A percentile compares a stretch with the other conserved stretches of the same genome.
Evolutionary conservation across 2,329 filamentous ascomycete species (phyloP).

Genomic region (Metarhizium anisopliae): DNA sequence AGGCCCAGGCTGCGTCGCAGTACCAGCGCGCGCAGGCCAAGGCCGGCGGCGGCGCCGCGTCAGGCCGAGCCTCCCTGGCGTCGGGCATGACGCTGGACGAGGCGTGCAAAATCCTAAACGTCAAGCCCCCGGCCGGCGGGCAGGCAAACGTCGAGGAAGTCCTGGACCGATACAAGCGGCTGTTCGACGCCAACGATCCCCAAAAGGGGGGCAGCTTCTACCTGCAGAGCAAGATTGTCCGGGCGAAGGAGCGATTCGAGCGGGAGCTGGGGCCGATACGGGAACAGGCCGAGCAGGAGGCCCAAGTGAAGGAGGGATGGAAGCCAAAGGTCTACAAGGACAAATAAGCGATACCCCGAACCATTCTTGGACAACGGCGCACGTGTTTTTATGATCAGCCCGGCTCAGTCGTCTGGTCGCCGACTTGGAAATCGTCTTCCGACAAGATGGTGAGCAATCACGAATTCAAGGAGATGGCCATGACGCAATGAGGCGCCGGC

Average conservation of each 20-base stretch:
- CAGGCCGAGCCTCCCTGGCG: constrained; percentile 44
- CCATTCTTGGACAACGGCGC: no score
- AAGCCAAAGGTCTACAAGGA: constrained; percentile 95
- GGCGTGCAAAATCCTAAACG: constrained; percentile 94
- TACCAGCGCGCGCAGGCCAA: constrained; percentile 69
- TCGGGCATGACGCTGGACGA: constrained; percentile 87
- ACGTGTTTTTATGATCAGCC: no score
- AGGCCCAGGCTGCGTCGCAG: constrained; percentile 79
- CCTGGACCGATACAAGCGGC: constrained; percentile 79
- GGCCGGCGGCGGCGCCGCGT: constrained; percentile 43
- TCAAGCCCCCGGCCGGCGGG: constrained; percentile 70
- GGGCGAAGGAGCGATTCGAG: constrained; percentile 88
- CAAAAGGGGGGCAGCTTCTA: constrained; percentile 97
- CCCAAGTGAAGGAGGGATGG: constrained; percentile 77
- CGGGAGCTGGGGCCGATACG: constrained; percentile 67
- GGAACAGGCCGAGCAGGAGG: constrained; percentile 64
- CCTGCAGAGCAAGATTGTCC: constrained; percentile 90
- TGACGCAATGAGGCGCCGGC: background rate
- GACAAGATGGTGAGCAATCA: background rate
- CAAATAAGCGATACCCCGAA: constrained; percentile 33
- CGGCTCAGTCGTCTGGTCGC: no score
- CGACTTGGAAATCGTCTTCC: background rate
- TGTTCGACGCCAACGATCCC: constrained; percentile 92
- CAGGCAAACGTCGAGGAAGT: constrained; percentile 71
- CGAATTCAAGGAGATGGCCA: background rate